Evolutionary conservation across 805 yeast genomes (phyloP), one percentile per base, ranked within the genome.

Genomic region (Alloascoidea africana): DNA sequence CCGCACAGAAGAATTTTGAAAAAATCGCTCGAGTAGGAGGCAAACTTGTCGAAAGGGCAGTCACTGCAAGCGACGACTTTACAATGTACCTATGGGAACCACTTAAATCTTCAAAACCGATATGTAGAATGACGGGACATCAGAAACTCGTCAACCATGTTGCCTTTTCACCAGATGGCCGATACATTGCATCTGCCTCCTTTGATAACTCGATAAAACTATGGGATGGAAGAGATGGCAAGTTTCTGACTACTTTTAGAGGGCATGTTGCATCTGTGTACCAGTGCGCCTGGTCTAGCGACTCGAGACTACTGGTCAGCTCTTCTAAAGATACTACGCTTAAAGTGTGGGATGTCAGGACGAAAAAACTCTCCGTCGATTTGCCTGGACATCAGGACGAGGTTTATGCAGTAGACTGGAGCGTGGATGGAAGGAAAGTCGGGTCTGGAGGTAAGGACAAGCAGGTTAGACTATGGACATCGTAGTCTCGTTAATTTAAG

Each of bases 81-180:
- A 91, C 98, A 17, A 91, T 91, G 96, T 91, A 80, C 48, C 59
- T 91, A 42, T 91, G 98, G 98, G 93, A 87, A 49, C 97, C 96
- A 14, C 58, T 75, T 36, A 79, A 73, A 53, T 62, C 78, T 2
- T 65, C 68, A 30, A 91, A 87, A 54, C 98, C 98, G 1, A 56
- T 91, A 4, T 76, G 86, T 39, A 71, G 98, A 51, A 81, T 91
- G 91, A 86, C 96, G 1, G 98, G 98, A 17, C 98, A 91, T 58
- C 98, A 91, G 54, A 91, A 91, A 58, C 65, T 89, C 18, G 97
- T 91, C 15, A 91, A 91, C 52, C 96, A 89, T 55, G 98, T 91
- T 8, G 76, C 85, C 11, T 91, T 89, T 52, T 82, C 95, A 2
- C 98, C 98, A 2, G 96, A 91, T 55, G 97, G 96, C 6, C 70